Evolutionary conservation across 306 rosid species (phyloP).

Genomic region (Inga leiocalycina): DNA sequence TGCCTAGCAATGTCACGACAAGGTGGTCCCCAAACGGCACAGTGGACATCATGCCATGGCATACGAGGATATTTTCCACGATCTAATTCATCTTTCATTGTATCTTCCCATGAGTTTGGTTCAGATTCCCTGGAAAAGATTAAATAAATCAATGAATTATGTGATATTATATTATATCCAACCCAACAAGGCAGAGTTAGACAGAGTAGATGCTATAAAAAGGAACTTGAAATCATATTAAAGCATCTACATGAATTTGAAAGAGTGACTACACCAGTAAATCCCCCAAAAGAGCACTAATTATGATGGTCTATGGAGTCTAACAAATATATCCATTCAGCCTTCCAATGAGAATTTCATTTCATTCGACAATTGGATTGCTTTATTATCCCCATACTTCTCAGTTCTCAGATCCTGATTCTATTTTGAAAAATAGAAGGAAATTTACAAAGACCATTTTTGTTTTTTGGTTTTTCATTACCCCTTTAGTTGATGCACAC

Average conservation of each 20-base stretch:
- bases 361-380: neutral
- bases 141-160: conserved; percentile 24
- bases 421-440: neutral
- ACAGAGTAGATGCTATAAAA: conserved; percentile 10
- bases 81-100: conserved; percentile 95
- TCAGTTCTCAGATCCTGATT: neutral
- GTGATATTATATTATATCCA: neutral
- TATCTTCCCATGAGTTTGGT: conserved; percentile 99
- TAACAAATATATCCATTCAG: neutral
- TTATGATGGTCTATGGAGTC: conserved; percentile 6
- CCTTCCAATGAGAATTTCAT: conserved; percentile 4
- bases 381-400: neutral
- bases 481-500: conserved; percentile 11
- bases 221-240: neutral
- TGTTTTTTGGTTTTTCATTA: neutral
- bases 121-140: conserved; percentile 81
- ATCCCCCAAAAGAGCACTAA: neutral
- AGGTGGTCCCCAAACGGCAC: conserved; percentile 99
- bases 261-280: conserved; percentile 18
- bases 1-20: conserved; percentile 98
- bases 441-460: neutral
- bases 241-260: conserved; percentile 18
- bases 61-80: conserved; percentile 91
- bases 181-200: conserved; percentile 15
- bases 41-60: conserved; percentile 99